Base-by-base conservation (phyloP, 768 basidiomycete species). In the Crepidotus variabilis region DNA sequence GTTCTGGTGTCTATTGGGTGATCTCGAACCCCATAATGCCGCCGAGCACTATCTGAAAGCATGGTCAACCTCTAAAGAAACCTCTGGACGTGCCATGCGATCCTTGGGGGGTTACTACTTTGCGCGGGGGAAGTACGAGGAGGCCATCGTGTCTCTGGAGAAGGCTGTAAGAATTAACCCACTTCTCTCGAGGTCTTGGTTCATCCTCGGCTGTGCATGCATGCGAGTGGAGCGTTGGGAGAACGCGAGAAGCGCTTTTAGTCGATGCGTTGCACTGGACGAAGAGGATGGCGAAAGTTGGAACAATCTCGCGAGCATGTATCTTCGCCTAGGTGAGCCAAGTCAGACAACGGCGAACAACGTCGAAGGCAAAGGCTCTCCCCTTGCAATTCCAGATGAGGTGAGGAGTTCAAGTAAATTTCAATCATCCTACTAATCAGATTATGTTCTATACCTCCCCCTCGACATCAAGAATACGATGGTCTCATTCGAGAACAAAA, bases 231-330 rank as follows among this genome's bases (percentile, higher is more conserved):
- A 97, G 71, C 74, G 86, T 50, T 98, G 94, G 95, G 80, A 79
- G 14, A 87, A 84, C 11, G 96, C 91, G 2, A 83, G 85, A 54
- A 85, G 87, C 47, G 90, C 91, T 0, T 98, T 98, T 69, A 75
- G 75, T 50, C 79, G 95, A 13, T 94, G 93, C 63, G 94, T 98
- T 0, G 75, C 83, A 11, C 86, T 98, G 57, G 96, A 98, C 58
- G 93, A 95, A 57, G 97, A 98, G 61, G 95, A 99, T 65, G 93
- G 85, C 2, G 96, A 98, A 78, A 96, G 94, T 62, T 98, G 97
- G 97, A 96, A 89, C 63, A 99, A 99, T 69, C 76, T 99, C 60
- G 97, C 96, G 33, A 94, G 88, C 56, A 86, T 94, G 67, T 97
- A 98, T 72, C 82, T 99, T 59, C 87, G 92, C 47, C 79, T 96